Percentiles rank a stretch among this genome's conserved stretches.
These are phyloP conservation scores for Psophocarpus tetragonolobus DNA, from an alignment of 306 rosid species.

Conservation along the genomic window DNA sequence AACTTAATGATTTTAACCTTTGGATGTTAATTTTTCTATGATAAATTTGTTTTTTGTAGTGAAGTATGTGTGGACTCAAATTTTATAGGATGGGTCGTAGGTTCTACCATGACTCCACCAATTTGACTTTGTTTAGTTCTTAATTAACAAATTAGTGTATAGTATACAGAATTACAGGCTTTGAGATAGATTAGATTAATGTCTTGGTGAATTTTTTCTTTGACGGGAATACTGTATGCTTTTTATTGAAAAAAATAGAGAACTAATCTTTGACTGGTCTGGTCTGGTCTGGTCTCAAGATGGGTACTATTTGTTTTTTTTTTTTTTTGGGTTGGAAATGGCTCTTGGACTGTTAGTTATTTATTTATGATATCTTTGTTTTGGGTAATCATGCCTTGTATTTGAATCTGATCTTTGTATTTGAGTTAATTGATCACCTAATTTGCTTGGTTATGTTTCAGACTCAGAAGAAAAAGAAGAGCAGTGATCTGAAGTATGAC, in stretches of 20 bases:
- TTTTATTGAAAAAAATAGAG: neutral
- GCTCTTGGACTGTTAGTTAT: neutral
- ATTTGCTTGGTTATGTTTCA: conserved; percentile 28
- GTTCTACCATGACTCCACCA: neutral
- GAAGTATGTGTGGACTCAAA: neutral
- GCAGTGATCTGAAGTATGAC: conserved; percentile 58
- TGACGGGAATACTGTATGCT: neutral
- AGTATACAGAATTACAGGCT: no score
- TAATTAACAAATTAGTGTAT: neutral
- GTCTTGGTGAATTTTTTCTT: neutral
- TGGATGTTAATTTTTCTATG: neutral
- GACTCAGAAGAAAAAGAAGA: conserved; percentile 49
- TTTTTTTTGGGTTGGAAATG: neutral
- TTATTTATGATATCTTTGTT: neutral
- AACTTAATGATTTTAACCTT: neutral
- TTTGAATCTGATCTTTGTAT: neutral
- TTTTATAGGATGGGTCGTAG: neutral
- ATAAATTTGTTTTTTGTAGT: neutral
- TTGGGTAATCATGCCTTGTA: neutral
- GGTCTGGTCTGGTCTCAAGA: neutral
- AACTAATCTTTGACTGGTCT: neutral
- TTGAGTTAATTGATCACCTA: neutral
- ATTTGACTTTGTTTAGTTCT: neutral
- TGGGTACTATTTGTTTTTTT: neutral
- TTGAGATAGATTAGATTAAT: neutral